Conservation (phyloP, 345 rosid species). For the Ceriops decandra region DNA sequence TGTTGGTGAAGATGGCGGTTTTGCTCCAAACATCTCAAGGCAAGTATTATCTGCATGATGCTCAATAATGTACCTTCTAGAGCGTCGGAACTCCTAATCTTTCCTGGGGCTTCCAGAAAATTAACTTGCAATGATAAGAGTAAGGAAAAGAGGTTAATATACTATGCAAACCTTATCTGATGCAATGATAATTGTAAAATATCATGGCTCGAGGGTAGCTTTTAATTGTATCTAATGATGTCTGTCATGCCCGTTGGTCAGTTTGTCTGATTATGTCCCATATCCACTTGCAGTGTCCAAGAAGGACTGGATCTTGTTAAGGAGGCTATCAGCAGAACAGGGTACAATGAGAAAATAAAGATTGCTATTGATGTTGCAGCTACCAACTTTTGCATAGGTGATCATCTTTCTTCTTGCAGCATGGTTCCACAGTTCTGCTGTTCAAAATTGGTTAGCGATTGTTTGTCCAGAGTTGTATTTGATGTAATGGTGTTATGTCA, state of each 20-base stretch:
- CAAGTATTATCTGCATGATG: conserved; percentile 25
- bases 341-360: conserved; percentile 75
- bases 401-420: conserved; percentile 22
- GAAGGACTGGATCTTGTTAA: conserved; percentile 91
- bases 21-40: conserved; percentile 92
- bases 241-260: not conserved
- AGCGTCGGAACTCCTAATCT: not conserved
- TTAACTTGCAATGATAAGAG: not conserved
- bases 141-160: not conserved
- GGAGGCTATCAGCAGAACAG: conserved; percentile 91
- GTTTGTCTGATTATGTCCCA: conserved; percentile 3
- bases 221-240: not conserved
- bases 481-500: not conserved
- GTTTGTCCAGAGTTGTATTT: not conserved
- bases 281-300: conserved; percentile 52
- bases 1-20: conserved; percentile 94
- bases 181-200: not conserved
- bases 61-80: conserved; percentile 14
- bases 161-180: not conserved
- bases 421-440: not conserved
- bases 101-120: not conserved
- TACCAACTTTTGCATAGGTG: conserved; percentile 83
- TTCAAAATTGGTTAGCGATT: not conserved
- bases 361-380: conserved; percentile 90
- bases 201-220: not conserved